These are phyloP conservation scores for Wickerhamomyces queroliae DNA, from an alignment of 805 yeast species.

Conservation along the genomic window DNA sequence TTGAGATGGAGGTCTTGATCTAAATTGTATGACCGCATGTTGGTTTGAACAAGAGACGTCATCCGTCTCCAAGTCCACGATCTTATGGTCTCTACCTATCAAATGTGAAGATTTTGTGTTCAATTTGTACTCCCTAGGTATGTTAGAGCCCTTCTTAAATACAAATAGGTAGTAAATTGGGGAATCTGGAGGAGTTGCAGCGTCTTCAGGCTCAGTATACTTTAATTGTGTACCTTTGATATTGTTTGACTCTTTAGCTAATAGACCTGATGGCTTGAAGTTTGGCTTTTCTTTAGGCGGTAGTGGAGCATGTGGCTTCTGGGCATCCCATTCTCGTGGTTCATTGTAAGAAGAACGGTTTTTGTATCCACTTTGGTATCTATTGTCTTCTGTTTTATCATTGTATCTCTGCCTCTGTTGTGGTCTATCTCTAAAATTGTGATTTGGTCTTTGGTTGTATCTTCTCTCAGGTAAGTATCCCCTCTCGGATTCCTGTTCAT, in stretches of 20 bases:
- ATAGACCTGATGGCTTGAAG: constrained; percentile 36
- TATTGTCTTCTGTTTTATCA: background rate
- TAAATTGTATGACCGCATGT: constrained; percentile 44
- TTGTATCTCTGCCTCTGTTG: background rate
- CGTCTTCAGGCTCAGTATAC: constrained; percentile 32
- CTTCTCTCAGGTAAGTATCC: too few species aligned
- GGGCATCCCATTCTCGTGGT: too few species aligned
- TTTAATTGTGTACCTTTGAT: constrained; percentile 30
- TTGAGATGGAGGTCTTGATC: constrained; percentile 21
- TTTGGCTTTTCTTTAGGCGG: constrained; percentile 21
- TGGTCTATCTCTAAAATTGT: background rate
- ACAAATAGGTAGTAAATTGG: constrained; percentile 24
- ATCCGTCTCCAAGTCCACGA: constrained; percentile 32
- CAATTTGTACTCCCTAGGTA: constrained; percentile 20
- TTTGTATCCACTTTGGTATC: background rate
- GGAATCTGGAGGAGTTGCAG: constrained; percentile 22
- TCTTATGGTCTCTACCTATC: constrained; percentile 30
- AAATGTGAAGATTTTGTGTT: constrained; percentile 24
- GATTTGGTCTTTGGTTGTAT: background rate
- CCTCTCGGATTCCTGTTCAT: background rate
- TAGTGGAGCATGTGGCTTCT: background rate
- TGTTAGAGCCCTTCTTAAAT: constrained; percentile 22
- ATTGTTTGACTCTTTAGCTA: constrained; percentile 34
- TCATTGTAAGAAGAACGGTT: too few species aligned
- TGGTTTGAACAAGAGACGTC: constrained; percentile 36